phyloP scores from a whole-genome alignment of 441 rosid genomes.

The Bocquillonia castaneifolia region DNA sequence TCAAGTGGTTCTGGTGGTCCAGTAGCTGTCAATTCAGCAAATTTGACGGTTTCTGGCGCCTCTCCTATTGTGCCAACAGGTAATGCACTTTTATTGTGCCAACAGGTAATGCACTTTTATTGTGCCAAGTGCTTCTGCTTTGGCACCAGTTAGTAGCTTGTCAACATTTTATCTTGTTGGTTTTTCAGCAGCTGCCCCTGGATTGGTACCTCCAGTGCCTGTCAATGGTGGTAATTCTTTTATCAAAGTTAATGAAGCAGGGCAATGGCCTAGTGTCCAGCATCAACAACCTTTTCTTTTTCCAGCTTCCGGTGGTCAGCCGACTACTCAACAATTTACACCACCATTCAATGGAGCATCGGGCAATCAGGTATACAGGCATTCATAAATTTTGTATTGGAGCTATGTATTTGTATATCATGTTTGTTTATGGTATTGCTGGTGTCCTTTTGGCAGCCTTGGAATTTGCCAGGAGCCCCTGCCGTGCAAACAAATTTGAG shows the following conservation, averaged over 20 bases:
- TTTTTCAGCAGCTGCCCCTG: constrained; percentile 32
- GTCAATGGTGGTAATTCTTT: constrained; percentile 32
- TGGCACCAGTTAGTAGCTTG: constrained; percentile 29
- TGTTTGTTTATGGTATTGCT: constrained; percentile 19
- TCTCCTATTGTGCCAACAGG: constrained; percentile 28
- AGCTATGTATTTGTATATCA: neutral
- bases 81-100: constrained; percentile 22
- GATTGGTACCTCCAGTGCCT: constrained; percentile 31
- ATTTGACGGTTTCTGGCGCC: constrained; percentile 25
- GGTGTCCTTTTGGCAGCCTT: constrained; percentile 41
- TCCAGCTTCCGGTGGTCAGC: constrained; percentile 41
- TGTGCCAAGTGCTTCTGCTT: constrained; percentile 27
- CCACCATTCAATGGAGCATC: constrained; percentile 37
- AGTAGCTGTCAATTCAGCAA: constrained; percentile 26
- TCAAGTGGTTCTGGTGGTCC: constrained; percentile 34
- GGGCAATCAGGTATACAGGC: constrained; percentile 51
- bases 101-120: constrained; percentile 24
- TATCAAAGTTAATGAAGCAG: constrained; percentile 24
- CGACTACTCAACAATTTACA: constrained; percentile 40
- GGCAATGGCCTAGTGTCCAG: constrained; percentile 42
- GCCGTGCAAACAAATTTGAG: constrained; percentile 39
- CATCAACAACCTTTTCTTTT: constrained; percentile 49
- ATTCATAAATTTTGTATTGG: constrained; percentile 6
- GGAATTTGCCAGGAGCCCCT: constrained; percentile 43
- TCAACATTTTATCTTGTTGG: constrained; percentile 31